Evolutionary conservation across 148 eudicot species (phyloP).

Genomic region (Fallopia convolvulus): DNA sequence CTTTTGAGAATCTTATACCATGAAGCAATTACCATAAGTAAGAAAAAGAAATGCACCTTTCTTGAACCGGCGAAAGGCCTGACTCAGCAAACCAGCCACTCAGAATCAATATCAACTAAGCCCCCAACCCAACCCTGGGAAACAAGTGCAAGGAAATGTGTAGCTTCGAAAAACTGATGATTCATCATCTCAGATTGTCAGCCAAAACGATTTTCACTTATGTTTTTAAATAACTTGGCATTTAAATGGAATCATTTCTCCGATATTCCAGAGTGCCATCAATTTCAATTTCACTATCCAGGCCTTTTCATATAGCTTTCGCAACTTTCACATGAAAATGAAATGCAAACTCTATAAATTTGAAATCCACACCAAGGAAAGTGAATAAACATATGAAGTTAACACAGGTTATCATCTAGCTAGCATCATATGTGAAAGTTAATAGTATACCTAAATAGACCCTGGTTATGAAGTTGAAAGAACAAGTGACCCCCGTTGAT

Average conservation of each 20-base stretch:
- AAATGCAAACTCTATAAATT: background rate
- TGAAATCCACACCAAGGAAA: background rate
- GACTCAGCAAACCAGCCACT: background rate
- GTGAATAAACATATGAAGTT: background rate
- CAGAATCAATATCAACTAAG: background rate
- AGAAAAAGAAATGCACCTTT: too few relatives aligned
- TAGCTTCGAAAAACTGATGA: background rate
- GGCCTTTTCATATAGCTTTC: background rate
- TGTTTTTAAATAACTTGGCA: background rate
- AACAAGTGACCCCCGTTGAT: conserved; percentile 91
- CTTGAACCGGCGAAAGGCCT: too few relatives aligned
- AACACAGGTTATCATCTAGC: background rate
- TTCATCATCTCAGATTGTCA: background rate
- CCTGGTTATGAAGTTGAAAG: conserved; percentile 76
- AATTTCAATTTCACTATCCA: background rate
- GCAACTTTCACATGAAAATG: background rate
- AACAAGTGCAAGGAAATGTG: background rate
- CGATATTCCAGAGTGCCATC: background rate
- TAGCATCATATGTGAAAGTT: background rate
- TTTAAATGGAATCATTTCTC: background rate
- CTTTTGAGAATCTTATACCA: too few relatives aligned
- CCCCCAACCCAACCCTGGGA: too few relatives aligned
- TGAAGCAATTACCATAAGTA: too few relatives aligned
- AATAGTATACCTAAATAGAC: conserved; percentile 54
- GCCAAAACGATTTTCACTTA: background rate